These are phyloP conservation scores for Podaxis mareebaensis DNA, from an alignment of 768 basidiomycete species.

Conservation along the genomic window DNA sequence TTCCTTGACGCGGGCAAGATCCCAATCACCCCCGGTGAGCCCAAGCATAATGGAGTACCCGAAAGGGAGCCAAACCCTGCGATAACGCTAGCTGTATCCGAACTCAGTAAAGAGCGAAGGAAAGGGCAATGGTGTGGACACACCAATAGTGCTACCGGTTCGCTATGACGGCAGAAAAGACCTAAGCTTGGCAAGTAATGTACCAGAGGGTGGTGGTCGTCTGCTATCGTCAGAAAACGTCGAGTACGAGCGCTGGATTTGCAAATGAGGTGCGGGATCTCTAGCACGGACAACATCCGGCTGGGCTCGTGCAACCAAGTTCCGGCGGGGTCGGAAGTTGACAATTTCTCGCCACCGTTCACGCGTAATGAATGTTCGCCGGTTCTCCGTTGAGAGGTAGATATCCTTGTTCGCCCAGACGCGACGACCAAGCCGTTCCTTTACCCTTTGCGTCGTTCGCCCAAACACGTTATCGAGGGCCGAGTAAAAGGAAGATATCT, in stretches of 20 bases:
- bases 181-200: neutral
- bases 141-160: neutral
- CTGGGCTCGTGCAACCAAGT: neutral
- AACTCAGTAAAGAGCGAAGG: neutral
- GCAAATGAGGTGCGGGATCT: constrained; percentile 1
- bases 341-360: constrained; percentile 52
- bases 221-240: neutral
- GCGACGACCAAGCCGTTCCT: constrained; percentile 78
- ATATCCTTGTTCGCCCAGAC: constrained; percentile 64
- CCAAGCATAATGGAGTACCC: neutral
- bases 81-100: neutral
- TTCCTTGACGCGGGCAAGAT: neutral
- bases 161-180: neutral
- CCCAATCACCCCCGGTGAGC: neutral
- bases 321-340: constrained; percentile 38
- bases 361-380: constrained; percentile 37
- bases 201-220: neutral
- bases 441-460: constrained; percentile 60
- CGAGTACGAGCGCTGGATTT: neutral
- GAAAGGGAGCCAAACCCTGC: neutral
- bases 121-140: neutral
- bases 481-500: constrained; percentile 46
- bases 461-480: constrained; percentile 44
- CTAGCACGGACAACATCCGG: neutral
- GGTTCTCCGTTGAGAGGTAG: constrained; percentile 39